phyloP scores from a whole-genome alignment of 371 early-diverging fungal species.

The Mucor ambiguus region DNA sequence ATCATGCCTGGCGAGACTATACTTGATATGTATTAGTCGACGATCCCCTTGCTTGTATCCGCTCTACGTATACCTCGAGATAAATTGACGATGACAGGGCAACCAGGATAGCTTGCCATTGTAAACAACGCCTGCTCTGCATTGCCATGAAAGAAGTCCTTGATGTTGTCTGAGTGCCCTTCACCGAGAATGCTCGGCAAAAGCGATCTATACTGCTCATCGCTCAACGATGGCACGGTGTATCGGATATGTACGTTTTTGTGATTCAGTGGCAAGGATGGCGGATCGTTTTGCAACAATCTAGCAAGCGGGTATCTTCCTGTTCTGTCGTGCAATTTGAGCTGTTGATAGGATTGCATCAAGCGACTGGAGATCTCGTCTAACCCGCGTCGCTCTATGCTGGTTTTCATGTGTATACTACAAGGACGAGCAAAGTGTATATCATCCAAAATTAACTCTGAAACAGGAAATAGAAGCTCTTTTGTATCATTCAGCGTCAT shows the following conservation, averaged over 20 bases:
- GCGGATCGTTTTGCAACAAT: conserved; percentile 1
- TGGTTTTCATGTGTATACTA: not conserved
- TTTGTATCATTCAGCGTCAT: conserved; percentile 6
- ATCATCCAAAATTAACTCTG: conserved; percentile 22
- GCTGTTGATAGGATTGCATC: conserved; percentile 8
- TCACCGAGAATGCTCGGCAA: conserved; percentile 16
- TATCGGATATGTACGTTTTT: conserved; percentile 14
- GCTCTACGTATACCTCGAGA: conserved; percentile 14
- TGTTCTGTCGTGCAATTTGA: conserved; percentile 10
- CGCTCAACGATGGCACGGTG: not conserved
- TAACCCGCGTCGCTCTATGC: conserved; percentile 20
- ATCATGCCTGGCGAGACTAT: conserved; percentile 18
- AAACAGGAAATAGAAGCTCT: conserved; percentile 15
- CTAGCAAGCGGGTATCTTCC: conserved; percentile 14
- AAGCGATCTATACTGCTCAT: conserved; percentile 19
- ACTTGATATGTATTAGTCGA: not conserved
- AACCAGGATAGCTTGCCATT: conserved; percentile 20
- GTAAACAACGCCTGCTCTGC: conserved; percentile 23
- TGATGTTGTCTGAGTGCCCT: conserved; percentile 14
- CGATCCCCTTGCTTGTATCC: not conserved
- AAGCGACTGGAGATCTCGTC: conserved; percentile 19
- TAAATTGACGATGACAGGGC: conserved; percentile 19
- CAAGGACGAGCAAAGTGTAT: conserved; percentile 22
- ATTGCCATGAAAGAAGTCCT: conserved; percentile 9
- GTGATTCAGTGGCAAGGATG: not conserved